A percentile compares a stretch with the other conserved stretches of the same genome.
Evolutionary conservation across 1,284 basidiomycete genomes (phyloP).

Genomic region (Cystobasidiaceae sp.): DNA sequence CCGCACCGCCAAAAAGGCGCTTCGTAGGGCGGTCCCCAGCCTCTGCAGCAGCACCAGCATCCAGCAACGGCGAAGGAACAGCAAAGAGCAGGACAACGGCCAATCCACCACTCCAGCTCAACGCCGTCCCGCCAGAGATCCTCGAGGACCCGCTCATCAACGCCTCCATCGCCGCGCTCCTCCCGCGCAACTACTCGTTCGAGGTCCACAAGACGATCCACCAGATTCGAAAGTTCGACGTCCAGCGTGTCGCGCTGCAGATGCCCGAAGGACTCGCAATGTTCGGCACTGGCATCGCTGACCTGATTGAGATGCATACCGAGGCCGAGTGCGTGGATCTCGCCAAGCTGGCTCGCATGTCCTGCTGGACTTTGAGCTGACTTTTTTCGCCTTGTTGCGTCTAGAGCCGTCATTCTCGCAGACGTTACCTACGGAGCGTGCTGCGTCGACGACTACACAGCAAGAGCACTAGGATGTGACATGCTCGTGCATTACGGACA

Average conservation of each 20-base stretch:
- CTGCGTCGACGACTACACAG: constrained; percentile 98
- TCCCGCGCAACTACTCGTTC: constrained; percentile 78
- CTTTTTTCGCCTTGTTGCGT: constrained; percentile 69
- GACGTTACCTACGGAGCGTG: constrained; percentile 99
- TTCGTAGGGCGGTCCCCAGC: constrained; percentile 17
- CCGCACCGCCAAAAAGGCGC: constrained; percentile 14
- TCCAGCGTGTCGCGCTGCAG: constrained; percentile 84
- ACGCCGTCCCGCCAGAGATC: constrained; percentile 24
- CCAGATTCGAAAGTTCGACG: constrained; percentile 77
- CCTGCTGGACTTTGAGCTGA: not conserved
- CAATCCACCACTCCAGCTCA: constrained; percentile 4
- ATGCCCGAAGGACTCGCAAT: constrained; percentile 98
- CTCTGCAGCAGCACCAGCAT: not conserved
- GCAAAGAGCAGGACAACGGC: too few relatives aligned
- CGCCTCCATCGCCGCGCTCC: constrained; percentile 60
- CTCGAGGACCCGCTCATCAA: constrained; percentile 59
- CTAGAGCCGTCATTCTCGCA: constrained; percentile 84
- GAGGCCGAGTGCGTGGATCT: constrained; percentile 37
- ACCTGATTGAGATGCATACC: constrained; percentile 80
- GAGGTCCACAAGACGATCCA: constrained; percentile 95
- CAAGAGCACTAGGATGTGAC: constrained; percentile 90
- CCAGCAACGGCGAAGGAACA: not conserved
- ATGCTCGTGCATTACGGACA: constrained; percentile 99
- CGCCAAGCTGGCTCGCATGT: not conserved
- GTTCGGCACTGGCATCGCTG: constrained; percentile 95